These are phyloP conservation scores for Aspergillus homomorphus DNA, from an alignment of 495 filamentous ascomycete genomes.

Conservation along the genomic window DNA sequence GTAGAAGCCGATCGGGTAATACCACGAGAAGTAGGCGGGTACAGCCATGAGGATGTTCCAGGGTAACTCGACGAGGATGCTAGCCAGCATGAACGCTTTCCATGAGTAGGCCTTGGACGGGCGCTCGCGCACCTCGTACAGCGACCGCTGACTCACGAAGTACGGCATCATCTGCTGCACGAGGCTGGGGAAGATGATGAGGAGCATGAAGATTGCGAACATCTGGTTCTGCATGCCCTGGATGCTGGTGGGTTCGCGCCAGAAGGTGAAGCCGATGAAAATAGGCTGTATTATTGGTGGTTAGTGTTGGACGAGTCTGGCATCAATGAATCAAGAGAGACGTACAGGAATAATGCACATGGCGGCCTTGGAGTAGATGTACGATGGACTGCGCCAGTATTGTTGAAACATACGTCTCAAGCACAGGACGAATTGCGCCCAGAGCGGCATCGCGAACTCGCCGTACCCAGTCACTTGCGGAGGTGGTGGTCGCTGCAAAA, in stretches of 20 bases:
- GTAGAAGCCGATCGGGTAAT: conserved; percentile 78
- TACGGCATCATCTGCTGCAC: conserved; percentile 84
- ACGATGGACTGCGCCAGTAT: conserved; percentile 85
- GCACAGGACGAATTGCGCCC: conserved; percentile 46
- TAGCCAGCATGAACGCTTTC: conserved; percentile 76
- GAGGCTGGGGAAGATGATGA: conserved; percentile 72
- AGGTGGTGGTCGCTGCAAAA: conserved; percentile 43
- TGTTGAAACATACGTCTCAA: conserved; percentile 71
- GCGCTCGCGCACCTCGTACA: conserved; percentile 85
- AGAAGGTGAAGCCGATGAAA: conserved; percentile 91
- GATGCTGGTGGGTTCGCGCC: conserved; percentile 60
- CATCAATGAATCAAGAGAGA: background rate
- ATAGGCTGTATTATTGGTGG: conserved; percentile 56
- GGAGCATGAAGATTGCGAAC: conserved; percentile 80
- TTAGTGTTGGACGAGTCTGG: conserved; percentile 5
- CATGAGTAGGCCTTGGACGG: conserved; percentile 82
- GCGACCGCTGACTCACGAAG: conserved; percentile 69
- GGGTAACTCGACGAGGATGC: conserved; percentile 71
- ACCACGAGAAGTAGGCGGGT: conserved; percentile 71
- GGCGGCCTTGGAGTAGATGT: conserved; percentile 73
- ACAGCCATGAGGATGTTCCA: conserved; percentile 71
- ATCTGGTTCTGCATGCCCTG: conserved; percentile 87
- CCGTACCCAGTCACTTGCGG: conserved; percentile 34
- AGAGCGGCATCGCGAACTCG: conserved; percentile 52
- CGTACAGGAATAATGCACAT: conserved; percentile 44